Evolutionary conservation across 2,329 filamentous ascomycete species (phyloP), one percentile per base, ranked within the genome.

Genomic region (Gyromitra esculenta): DNA sequence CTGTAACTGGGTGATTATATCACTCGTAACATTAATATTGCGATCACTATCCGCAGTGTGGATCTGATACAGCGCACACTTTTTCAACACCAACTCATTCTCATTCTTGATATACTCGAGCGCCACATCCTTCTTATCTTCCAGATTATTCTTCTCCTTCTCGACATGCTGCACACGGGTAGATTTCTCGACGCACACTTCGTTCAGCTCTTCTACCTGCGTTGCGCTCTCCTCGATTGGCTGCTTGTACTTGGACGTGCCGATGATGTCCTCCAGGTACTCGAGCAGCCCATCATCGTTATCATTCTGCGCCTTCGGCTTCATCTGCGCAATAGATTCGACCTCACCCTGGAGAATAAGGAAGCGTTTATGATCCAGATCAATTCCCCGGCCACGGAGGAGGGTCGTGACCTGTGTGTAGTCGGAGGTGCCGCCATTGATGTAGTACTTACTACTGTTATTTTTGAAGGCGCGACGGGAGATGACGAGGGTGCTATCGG

Each of bases 271-370:
- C 83, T 99, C 96, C 0, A 99, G 89, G 79, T 99, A 99, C 83
- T 99, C 96, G 18, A 99, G 87, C 2, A 99, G 88, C 11, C 96
- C 96, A 81, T 99, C 96, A 77, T 99, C 96, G 82, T 98, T 95
- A 83, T 99, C 96, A 81, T 93, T 95, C 54, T 88, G 91, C 2
- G 96, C 96, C 84, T 99, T 99, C 18, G 96, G 88, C 84, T 99
- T 99, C 96, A 99, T 99, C 84, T 98, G 96, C 5, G 96, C 95
- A 82, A 99, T 99, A 0, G 95, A 97, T 83, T 99, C 96, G 75
- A 99, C 96, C 83, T 99, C 96, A 82, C 96, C 96, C 84, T 99
- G 96, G 9, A 99, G 86, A 82, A 99, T 99, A 69, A 99, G 85
- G 85, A 99, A 99, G 76, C 96, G 92, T 85, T 99, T 99, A 85